Evolutionary conservation across 331 rosid genomes (phyloP).

Genomic region (Pyracantha coccinea): DNA sequence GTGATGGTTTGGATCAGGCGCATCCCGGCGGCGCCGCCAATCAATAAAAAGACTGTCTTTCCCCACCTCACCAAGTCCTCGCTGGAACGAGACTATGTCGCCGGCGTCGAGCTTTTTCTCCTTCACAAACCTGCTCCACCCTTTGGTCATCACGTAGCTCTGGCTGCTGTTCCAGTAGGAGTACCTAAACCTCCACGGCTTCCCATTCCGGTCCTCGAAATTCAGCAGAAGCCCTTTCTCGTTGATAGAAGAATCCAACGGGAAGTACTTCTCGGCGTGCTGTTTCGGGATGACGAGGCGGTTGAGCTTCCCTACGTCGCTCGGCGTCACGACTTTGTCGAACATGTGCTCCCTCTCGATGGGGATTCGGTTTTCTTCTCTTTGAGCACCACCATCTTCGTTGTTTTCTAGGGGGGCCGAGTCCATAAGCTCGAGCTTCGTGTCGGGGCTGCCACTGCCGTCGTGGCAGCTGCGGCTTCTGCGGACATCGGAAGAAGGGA

Average conservation of each 20-base stretch:
- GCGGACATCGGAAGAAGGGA: neutral
- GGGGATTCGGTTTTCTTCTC: neutral
- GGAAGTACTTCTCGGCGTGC: slow-evolving; percentile 44
- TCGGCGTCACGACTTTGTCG: slow-evolving; percentile 47
- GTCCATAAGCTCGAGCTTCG: slow-evolving; percentile 23
- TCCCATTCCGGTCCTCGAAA: slow-evolving; percentile 39
- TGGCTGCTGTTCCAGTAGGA: slow-evolving; percentile 55
- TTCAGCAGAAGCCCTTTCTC: slow-evolving; percentile 41
- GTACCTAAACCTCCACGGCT: slow-evolving; percentile 42
- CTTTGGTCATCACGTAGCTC: slow-evolving; percentile 53
- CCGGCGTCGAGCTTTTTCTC: slow-evolving; percentile 50
- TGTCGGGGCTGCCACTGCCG: neutral
- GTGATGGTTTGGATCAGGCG: neutral
- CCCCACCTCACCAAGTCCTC: slow-evolving; percentile 27
- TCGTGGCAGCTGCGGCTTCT: neutral
- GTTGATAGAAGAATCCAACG: slow-evolving; percentile 35
- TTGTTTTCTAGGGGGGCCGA: neutral
- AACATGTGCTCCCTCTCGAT: slow-evolving; percentile 41
- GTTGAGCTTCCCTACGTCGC: slow-evolving; percentile 46
- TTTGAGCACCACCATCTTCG: neutral
- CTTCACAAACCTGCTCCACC: slow-evolving; percentile 46
- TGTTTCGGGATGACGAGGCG: slow-evolving; percentile 46
- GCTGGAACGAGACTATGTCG: slow-evolving; percentile 37
- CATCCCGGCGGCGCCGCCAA: slow-evolving; percentile 41
- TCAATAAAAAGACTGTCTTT: slow-evolving; percentile 36